phyloP scores from a whole-genome alignment of 1,139 yeast species.

The Wickerhamomyces sp. region DNA sequence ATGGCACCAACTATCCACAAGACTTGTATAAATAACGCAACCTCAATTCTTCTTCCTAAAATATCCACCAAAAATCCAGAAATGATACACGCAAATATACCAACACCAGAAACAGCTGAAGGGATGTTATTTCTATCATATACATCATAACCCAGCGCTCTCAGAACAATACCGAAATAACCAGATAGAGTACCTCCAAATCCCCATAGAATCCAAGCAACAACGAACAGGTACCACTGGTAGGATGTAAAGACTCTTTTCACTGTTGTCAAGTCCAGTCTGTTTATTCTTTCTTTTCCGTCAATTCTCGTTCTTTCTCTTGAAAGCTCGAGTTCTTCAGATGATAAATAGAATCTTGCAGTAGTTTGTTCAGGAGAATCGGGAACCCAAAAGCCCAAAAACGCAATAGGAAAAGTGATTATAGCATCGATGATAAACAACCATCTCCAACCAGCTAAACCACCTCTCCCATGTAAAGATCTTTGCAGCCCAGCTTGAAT shows the following conservation, averaged over 20 bases:
- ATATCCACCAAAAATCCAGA: conserved; percentile 36
- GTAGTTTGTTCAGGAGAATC: conserved; percentile 44
- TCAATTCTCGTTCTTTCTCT: conserved; percentile 12
- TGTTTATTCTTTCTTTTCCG: conserved; percentile 12
- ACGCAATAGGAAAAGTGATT: conserved; percentile 42
- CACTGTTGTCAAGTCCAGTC: conserved; percentile 7
- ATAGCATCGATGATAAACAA: conserved; percentile 61
- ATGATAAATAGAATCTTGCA: conserved; percentile 12
- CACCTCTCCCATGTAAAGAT: conserved; percentile 38
- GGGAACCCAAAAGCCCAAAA: conserved; percentile 44
- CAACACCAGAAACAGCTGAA: conserved; percentile 41
- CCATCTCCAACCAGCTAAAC: conserved; percentile 66
- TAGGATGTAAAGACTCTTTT: conserved; percentile 12
- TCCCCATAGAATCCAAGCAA: conserved; percentile 11
- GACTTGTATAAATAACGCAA: conserved; percentile 2
- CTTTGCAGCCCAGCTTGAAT: conserved; percentile 53
- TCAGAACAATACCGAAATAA: conserved; percentile 22
- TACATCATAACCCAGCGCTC: conserved; percentile 32
- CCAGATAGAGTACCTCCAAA: conserved; percentile 4
- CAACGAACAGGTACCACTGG: conserved; percentile 15
- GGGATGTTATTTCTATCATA: conserved; percentile 40
- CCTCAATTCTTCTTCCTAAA: conserved; percentile 9
- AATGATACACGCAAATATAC: conserved; percentile 33
- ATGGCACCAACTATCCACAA: conserved; percentile 14
- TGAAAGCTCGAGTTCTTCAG: conserved; percentile 11